A percentile compares a stretch with the other conserved stretches of the same genome.
phyloP scores from a whole-genome alignment of 306 rosid genomes.

The Ormosia emarginata region DNA sequence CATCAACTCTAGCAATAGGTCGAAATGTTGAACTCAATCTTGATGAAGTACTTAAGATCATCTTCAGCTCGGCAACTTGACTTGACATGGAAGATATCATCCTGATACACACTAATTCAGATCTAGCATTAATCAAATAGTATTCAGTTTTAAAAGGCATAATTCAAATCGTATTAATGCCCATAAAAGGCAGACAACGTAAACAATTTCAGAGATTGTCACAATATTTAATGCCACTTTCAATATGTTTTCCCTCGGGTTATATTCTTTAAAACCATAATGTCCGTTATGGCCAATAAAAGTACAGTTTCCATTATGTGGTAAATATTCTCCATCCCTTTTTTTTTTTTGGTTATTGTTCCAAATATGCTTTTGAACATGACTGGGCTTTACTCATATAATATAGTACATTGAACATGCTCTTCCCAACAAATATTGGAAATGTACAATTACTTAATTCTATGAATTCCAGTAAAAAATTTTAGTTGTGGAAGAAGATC shows the following conservation, averaged over 20 bases:
- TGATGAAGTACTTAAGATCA: slow-evolving; percentile 59
- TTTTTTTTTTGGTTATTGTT: background rate
- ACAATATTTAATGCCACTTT: background rate
- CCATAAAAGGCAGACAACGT: slow-evolving; percentile 20
- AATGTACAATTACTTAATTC: background rate
- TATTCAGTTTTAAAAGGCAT: slow-evolving; percentile 28
- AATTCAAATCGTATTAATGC: background rate
- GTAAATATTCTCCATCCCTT: background rate
- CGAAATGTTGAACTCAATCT: slow-evolving; percentile 62
- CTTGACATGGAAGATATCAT: slow-evolving; percentile 81
- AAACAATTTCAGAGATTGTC: slow-evolving; percentile 7
- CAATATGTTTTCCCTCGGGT: background rate
- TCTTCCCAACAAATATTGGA: slow-evolving; percentile 8
- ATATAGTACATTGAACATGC: slow-evolving; percentile 10
- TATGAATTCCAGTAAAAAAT: background rate
- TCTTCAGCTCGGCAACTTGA: slow-evolving; percentile 86
- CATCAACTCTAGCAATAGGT: slow-evolving; percentile 53
- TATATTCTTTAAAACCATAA: background rate
- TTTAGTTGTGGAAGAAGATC: slow-evolving; percentile 6
- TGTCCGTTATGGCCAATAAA: background rate
- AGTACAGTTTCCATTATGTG: background rate
- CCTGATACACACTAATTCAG: slow-evolving; percentile 91
- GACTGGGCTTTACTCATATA: background rate
- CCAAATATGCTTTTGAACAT: slow-evolving; percentile 5
- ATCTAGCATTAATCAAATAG: slow-evolving; percentile 64